Evolutionary conservation across 768 basidiomycete species (phyloP).

Genomic region (Clitopilus passeckerianus): DNA sequence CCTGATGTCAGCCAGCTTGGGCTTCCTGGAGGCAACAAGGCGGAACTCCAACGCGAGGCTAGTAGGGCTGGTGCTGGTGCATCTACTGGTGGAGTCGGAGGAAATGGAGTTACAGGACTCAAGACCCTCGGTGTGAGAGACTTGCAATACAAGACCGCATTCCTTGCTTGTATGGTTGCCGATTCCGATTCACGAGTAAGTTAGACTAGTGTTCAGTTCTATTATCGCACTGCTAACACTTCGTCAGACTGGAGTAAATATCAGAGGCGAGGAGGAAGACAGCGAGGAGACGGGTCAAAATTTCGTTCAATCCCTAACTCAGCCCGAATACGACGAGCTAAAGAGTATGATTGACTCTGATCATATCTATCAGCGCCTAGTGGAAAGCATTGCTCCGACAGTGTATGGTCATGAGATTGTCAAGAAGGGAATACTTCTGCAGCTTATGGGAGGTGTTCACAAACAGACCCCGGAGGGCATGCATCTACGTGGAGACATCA

Average conservation of each 20-base stretch:
- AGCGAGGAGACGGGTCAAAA: conserved; percentile 76
- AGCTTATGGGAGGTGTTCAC: conserved; percentile 98
- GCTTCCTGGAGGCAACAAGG: conserved; percentile 88
- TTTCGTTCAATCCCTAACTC: conserved; percentile 85
- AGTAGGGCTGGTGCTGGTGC: conserved; percentile 56
- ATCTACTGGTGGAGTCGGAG: conserved; percentile 60
- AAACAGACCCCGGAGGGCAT: conserved; percentile 96
- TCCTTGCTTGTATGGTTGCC: conserved; percentile 96
- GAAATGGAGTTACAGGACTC: conserved; percentile 86
- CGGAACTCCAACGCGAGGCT: conserved; percentile 86
- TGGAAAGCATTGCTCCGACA: conserved; percentile 94
- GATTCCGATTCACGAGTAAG: conserved; percentile 85
- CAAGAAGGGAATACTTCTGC: conserved; percentile 93
- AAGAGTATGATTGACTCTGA: conserved; percentile 91
- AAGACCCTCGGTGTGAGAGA: conserved; percentile 95
- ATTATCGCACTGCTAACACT: conserved; percentile 2
- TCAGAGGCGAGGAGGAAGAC: conserved; percentile 84
- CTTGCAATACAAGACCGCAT: conserved; percentile 97
- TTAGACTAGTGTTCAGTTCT: conserved; percentile 2
- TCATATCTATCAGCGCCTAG: conserved; percentile 91
- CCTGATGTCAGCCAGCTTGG: conserved; percentile 97
- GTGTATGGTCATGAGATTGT: conserved; percentile 99
- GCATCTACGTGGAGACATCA: conserved; percentile 97
- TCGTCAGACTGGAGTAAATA: conserved; percentile 72
- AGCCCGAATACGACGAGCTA: conserved; percentile 93